phyloP scores from a whole-genome alignment of 345 rosid genomes.

The Eutrema japonicum region DNA sequence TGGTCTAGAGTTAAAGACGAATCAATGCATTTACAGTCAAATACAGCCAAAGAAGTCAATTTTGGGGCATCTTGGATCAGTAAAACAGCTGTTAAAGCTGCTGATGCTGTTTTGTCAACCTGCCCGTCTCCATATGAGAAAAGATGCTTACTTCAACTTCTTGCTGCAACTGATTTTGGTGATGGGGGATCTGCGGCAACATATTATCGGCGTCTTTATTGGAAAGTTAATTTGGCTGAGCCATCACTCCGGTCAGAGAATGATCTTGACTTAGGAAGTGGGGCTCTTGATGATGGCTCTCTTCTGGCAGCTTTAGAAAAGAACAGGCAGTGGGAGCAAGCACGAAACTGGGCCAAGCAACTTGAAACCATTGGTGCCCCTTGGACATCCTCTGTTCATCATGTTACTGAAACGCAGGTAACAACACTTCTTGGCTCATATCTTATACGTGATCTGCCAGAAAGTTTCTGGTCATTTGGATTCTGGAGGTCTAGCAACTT shows the following conservation, averaged over 20 bases:
- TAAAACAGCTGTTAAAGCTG: conserved; percentile 89
- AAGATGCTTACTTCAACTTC: conserved; percentile 90
- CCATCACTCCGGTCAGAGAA: conserved; percentile 77
- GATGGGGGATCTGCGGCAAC: conserved; percentile 88
- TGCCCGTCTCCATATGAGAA: conserved; percentile 98
- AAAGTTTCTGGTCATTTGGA: conserved; percentile 29
- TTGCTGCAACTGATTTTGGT: conserved; percentile 91
- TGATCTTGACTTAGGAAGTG: conserved; percentile 73
- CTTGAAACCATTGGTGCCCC: conserved; percentile 84
- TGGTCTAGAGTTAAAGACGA: conserved; percentile 90
- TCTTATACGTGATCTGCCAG: conserved; percentile 20
- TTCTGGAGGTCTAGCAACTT: conserved; percentile 29
- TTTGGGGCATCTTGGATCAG: conserved; percentile 79
- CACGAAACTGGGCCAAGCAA: conserved; percentile 98
- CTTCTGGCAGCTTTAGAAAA: conserved; percentile 81
- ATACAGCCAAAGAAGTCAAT: conserved; percentile 64
- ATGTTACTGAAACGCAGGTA: conserved; percentile 98
- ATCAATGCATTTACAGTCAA: conserved; percentile 55
- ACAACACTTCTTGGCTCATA: conserved; percentile 32
- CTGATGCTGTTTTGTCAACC: conserved; percentile 82
- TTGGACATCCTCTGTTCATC: conserved; percentile 87
- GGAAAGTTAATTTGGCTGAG: conserved; percentile 97
- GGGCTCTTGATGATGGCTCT: conserved; percentile 86
- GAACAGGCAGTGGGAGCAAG: conserved; percentile 94
- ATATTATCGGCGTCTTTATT: conserved; percentile 71